phyloP scores from a whole-genome alignment of 2,329 filamentous ascomycete genomes.

The Epichloe glyceriae region DNA sequence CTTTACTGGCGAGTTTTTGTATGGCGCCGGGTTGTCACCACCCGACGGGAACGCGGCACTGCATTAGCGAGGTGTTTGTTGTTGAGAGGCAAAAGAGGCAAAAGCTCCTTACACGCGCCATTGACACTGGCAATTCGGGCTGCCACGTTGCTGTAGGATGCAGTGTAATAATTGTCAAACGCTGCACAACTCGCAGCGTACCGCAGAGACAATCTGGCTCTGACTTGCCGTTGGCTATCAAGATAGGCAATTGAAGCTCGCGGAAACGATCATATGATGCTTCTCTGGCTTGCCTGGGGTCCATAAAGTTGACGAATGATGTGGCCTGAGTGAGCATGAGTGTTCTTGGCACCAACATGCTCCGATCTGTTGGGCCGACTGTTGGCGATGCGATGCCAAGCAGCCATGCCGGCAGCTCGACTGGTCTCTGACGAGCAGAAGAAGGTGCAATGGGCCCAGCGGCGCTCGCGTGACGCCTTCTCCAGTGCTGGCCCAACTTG shows the following conservation, averaged over 20 bases:
- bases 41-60: background rate
- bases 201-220: background rate
- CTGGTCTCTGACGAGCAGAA: constrained; percentile 20
- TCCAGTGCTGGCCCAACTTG: constrained; percentile 15
- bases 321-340: constrained; percentile 20
- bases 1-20: background rate
- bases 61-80: background rate
- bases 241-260: constrained; percentile 22
- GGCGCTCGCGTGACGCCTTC: constrained; percentile 19
- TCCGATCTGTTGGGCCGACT: constrained; percentile 14
- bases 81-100: background rate
- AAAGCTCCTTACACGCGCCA: background rate
- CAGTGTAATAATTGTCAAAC: background rate
- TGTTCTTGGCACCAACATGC: constrained; percentile 14
- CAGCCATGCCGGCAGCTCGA: constrained; percentile 18
- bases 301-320: constrained; percentile 24
- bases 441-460: constrained; percentile 14
- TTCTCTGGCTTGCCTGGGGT: constrained; percentile 18
- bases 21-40: background rate
- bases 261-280: constrained; percentile 21
- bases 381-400: constrained; percentile 22
- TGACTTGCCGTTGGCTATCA: constrained; percentile 25
- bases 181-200: background rate
- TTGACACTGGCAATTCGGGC: background rate
- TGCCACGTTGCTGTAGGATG: constrained; percentile 4